Evolutionary conservation across 805 yeast species (phyloP), one percentile per base, ranked within the genome.

Genomic region (Torulaspora indica): DNA sequence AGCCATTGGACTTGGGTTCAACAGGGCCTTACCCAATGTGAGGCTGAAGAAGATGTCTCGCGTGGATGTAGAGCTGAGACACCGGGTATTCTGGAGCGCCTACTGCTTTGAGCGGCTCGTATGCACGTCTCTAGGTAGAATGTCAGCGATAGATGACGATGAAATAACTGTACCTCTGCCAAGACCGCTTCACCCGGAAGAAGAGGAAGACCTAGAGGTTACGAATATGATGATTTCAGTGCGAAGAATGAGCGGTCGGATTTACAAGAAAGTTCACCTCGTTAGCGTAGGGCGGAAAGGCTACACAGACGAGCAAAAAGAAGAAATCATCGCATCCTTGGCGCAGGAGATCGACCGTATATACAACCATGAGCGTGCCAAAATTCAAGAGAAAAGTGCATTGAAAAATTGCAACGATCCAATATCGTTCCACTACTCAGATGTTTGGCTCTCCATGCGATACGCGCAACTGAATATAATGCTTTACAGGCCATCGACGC

Each of bases 111-210:
- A 76, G 49, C 52, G 80, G 34, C 59, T 74, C 15, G 68, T 77
- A 15, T 71, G 78, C 4, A 60, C 72, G 9, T 68, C 76, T 12
- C 54, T 77, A 18, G 79, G 81, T 1, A 65, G 80, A 29, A 74
- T 76, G 2, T 63, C 74, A 20, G 68, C 74, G 0, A 58, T 78
- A 14, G 69, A 70, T 28, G 81, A 77, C 46, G 69, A 69, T 40
- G 79, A 76, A 48, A 72, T 78, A 33, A 74, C 74, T 38, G 68
- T 70, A 0, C 74, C 72, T 0, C 43, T 63, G 5, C 77, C 78
- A 2, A 57, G 58, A 15, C 56, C 71, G 5, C 45, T 73, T 12
- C 61, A 59, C 10, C 69, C 63, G n/a, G 75, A 71, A 18, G 75
- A 72, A 42, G 51, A 57, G 5, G 70, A 68, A 23, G 71, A 70